Percentiles rank a stretch among this genome's conserved stretches.
Conservation (phyloP, 345 rosid species). For the Sapria himalayana region DNA sequence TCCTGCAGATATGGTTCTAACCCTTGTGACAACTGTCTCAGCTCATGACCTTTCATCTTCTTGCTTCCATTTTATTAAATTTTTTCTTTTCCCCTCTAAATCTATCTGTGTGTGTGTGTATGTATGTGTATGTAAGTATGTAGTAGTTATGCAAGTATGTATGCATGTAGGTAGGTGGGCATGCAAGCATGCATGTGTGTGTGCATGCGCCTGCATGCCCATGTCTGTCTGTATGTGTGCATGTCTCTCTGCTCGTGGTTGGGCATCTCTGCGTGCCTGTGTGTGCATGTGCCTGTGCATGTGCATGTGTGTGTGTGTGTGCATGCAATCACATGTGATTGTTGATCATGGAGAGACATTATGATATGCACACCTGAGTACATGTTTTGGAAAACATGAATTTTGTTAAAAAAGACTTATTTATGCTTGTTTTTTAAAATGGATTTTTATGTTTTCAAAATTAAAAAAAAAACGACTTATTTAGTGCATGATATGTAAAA, state of each 20-base stretch:
- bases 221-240: too few relatives aligned
- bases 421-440: too few relatives aligned
- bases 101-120: neutral
- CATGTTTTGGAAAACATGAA: too few relatives aligned
- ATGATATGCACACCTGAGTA: too few relatives aligned
- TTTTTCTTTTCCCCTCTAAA: neutral
- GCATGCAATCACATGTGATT: too few relatives aligned
- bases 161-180: neutral
- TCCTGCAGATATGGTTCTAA: constrained; percentile 37
- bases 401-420: too few relatives aligned
- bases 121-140: neutral
- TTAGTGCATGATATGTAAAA: too few relatives aligned
- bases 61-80: constrained; percentile 1
- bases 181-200: constrained; percentile 1
- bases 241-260: too few relatives aligned
- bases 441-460: too few relatives aligned
- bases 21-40: constrained; percentile 72
- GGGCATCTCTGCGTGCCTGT: too few relatives aligned
- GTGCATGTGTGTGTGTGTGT: neutral
- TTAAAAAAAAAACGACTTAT: too few relatives aligned
- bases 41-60: constrained; percentile 8
- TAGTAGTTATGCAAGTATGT: neutral
- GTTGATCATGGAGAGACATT: too few relatives aligned
- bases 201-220: neutral
- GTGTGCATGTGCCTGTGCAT: neutral